phyloP scores from a whole-genome alignment of 2,329 filamentous ascomycete genomes.

The Nannizzia gypsea region DNA sequence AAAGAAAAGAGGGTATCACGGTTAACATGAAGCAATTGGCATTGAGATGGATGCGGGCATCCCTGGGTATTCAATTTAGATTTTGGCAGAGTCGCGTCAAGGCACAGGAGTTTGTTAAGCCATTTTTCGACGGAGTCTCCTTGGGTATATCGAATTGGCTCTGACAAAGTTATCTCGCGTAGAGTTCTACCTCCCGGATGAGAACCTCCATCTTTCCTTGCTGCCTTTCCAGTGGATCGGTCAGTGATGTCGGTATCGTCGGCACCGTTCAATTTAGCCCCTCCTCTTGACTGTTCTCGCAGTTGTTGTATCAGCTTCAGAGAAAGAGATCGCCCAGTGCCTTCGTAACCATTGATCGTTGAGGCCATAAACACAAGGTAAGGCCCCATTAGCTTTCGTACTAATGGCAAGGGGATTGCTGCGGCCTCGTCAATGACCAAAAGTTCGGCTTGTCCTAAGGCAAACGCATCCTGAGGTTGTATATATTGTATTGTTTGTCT shows the following conservation, averaged over 20 bases:
- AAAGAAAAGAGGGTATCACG: conserved; percentile 96
- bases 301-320: conserved; percentile 95
- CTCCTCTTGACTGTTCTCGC: conserved; percentile 73
- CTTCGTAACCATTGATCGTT: conserved; percentile 97
- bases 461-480: conserved; percentile 87
- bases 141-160: conserved; percentile 87
- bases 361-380: conserved; percentile 99
- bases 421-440: conserved; percentile 96
- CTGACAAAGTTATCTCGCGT: conserved; percentile 81
- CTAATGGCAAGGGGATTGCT: conserved; percentile 84
- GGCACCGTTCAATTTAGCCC: conserved; percentile 40
- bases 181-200: conserved; percentile 62
- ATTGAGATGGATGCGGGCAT: conserved; percentile 80
- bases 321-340: conserved; percentile 85
- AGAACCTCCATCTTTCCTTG: conserved; percentile 50
- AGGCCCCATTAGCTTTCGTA: conserved; percentile 87
- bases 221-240: conserved; percentile 61
- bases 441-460: conserved; percentile 86
- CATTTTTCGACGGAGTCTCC: conserved; percentile 90
- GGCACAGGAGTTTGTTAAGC: conserved; percentile 85
- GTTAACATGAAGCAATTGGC: conserved; percentile 87
- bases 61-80: conserved; percentile 61
- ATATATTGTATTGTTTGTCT: conserved; percentile 98
- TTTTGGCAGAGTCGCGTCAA: conserved; percentile 80
- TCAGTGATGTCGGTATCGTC: conserved; percentile 60